A percentile compares a stretch with the other conserved stretches of the same genome.
Evolutionary conservation across 2,329 filamentous ascomycete species (phyloP).

Genomic region (Claviceps lovelessii): DNA sequence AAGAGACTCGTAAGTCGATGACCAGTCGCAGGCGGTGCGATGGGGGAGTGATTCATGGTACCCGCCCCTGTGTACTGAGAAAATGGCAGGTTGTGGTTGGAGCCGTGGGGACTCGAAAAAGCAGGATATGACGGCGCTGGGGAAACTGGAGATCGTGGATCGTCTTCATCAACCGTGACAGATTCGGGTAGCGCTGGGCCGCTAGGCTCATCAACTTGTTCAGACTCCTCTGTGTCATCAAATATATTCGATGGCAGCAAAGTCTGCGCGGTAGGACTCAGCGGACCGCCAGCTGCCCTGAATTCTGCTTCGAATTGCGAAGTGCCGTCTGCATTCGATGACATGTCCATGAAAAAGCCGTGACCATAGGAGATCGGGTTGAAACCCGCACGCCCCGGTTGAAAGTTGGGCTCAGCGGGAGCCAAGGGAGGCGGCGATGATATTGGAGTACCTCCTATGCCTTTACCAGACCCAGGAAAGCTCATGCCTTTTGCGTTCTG

Average conservation of each 20-base stretch:
- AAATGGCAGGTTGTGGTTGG: slow-evolving; percentile 43
- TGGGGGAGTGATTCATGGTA: slow-evolving; percentile 26
- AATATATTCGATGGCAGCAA: slow-evolving; percentile 55
- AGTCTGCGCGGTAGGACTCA: slow-evolving; percentile 63
- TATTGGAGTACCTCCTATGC: neutral
- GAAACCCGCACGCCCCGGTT: slow-evolving; percentile 39
- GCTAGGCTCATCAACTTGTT: slow-evolving; percentile 28
- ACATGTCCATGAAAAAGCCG: slow-evolving; percentile 37
- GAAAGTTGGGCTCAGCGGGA: slow-evolving; percentile 26
- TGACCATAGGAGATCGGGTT: slow-evolving; percentile 37
- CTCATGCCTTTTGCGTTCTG: slow-evolving; percentile 33
- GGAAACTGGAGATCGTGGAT: slow-evolving; percentile 46
- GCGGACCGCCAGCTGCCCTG: slow-evolving; percentile 48
- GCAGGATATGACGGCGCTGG: slow-evolving; percentile 42
- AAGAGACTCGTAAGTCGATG: slow-evolving; percentile 36
- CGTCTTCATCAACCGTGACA: slow-evolving; percentile 20
- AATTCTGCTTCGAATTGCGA: slow-evolving; percentile 47
- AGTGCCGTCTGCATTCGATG: slow-evolving; percentile 23
- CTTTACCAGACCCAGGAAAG: slow-evolving; percentile 3
- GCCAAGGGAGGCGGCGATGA: slow-evolving; percentile 3
- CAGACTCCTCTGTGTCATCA: slow-evolving; percentile 43
- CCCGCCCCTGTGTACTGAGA: slow-evolving; percentile 32
- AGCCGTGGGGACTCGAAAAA: slow-evolving; percentile 48
- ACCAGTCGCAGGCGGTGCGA: slow-evolving; percentile 15
- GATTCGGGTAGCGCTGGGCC: slow-evolving; percentile 22